A percentile compares a stretch with the other conserved stretches of the same genome.
These are phyloP conservation scores for Galerina marginata DNA, from an alignment of 768 basidiomycete species.

Conservation along the genomic window DNA sequence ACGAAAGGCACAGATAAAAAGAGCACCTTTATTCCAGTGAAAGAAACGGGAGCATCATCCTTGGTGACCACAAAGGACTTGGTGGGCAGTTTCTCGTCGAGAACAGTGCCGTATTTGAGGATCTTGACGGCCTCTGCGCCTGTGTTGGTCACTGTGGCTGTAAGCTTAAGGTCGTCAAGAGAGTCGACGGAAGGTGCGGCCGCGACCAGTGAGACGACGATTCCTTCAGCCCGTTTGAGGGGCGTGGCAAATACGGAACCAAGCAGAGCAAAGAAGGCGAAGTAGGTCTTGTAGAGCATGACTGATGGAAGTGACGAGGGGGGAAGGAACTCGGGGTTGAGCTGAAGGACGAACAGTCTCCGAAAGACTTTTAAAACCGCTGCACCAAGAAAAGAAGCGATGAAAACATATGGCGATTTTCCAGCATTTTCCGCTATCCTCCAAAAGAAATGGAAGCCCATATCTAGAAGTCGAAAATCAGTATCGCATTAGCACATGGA, in stretches of 20 bases:
- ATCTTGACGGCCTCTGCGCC: conserved; percentile 45
- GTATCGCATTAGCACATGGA: no score
- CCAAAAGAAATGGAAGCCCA: no score
- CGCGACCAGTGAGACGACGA: conserved; percentile 35
- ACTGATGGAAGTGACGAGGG: neutral
- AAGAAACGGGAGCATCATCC: conserved; percentile 41
- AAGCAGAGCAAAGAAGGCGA: conserved; percentile 29
- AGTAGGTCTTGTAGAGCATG: conserved; percentile 36
- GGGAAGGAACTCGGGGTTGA: neutral
- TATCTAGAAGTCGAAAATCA: no score
- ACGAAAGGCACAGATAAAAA: no score
- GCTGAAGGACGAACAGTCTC: neutral
- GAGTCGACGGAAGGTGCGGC: conserved; percentile 37
- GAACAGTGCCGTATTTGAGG: conserved; percentile 52
- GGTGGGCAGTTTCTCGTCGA: conserved; percentile 47
- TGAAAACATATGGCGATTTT: no score
- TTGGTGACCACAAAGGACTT: conserved; percentile 49
- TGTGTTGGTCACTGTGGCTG: conserved; percentile 46
- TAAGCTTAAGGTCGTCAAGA: conserved; percentile 44
- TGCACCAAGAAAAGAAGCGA: no score
- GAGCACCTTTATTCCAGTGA: conserved; percentile 49
- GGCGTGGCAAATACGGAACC: conserved; percentile 36
- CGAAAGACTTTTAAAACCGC: neutral
- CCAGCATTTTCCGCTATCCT: no score
- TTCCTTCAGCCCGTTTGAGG: conserved; percentile 34